Evolutionary conservation across 768 basidiomycete species (phyloP).

Genomic region (Tricholoma saponaceum): DNA sequence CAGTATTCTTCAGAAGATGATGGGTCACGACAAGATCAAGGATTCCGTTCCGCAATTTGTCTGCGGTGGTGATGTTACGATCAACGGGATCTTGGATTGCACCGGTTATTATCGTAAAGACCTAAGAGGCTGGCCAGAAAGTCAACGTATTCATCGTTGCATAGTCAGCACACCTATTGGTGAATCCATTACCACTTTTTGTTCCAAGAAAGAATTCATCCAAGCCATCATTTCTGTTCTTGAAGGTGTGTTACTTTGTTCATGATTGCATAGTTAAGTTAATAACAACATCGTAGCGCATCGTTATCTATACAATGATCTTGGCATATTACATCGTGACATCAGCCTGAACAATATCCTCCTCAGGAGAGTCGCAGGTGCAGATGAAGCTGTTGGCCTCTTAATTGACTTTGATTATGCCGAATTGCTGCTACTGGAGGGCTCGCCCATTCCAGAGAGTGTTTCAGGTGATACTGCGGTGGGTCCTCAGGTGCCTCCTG

Average conservation of each 20-base stretch:
- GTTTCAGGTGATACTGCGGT: no score
- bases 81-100: background rate
- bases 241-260: background rate
- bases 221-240: background rate
- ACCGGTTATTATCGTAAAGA: background rate
- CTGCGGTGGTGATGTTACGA: background rate
- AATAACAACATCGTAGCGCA: background rate
- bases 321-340: background rate
- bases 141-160: background rate
- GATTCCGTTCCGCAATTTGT: background rate
- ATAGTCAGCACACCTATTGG: background rate
- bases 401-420: background rate
- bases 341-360: background rate
- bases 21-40: background rate
- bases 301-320: background rate
- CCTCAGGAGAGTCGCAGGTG: background rate
- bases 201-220: background rate
- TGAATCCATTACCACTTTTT: background rate
- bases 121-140: background rate
- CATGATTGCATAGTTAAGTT: background rate
- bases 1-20: background rate
- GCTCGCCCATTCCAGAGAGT: no score
- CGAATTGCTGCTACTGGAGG: background rate
- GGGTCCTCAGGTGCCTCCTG: no score
- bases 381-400: background rate